These are phyloP conservation scores for Fallopia convolvulus DNA, from an alignment of 148 eudicot species.

Conservation along the genomic window DNA sequence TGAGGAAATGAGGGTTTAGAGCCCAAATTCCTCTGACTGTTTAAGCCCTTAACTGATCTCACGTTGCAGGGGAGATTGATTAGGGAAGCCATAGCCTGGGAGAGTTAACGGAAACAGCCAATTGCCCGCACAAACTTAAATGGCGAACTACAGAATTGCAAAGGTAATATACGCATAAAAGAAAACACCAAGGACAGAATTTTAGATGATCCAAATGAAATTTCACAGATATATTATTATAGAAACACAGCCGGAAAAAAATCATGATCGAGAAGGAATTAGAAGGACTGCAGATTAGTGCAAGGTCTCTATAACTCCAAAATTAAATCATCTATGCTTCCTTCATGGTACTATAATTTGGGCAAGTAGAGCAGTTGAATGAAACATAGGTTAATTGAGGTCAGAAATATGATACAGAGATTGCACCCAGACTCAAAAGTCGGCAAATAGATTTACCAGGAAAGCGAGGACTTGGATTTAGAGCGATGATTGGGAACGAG, in stretches of 20 bases:
- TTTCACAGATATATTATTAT: not conserved
- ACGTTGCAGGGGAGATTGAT: constrained; percentile 23
- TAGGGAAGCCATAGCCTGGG: not conserved
- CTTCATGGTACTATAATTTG: not conserved
- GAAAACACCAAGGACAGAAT: not conserved
- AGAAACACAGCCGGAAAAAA: not conserved
- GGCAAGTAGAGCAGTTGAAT: not conserved
- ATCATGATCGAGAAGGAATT: not conserved
- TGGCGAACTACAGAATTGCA: not conserved
- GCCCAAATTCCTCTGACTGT: constrained; percentile 15
- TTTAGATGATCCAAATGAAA: not conserved
- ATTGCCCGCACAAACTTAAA: not conserved
- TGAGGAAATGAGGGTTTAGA: constrained; percentile 14
- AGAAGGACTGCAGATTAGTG: not conserved
- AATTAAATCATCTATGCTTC: not conserved
- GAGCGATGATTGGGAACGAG: not conserved
- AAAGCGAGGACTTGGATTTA: not conserved
- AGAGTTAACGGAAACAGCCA: constrained; percentile 2
- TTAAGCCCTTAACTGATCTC: constrained; percentile 29
- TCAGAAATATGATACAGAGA: not conserved
- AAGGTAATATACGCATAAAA: not conserved
- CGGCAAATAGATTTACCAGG: not conserved
- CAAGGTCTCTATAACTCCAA: not conserved
- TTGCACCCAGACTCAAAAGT: not conserved
- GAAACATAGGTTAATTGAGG: not conserved